These are phyloP conservation scores for Serendipita sp. DNA, from an alignment of 768 basidiomycete genomes.

Conservation along the genomic window DNA sequence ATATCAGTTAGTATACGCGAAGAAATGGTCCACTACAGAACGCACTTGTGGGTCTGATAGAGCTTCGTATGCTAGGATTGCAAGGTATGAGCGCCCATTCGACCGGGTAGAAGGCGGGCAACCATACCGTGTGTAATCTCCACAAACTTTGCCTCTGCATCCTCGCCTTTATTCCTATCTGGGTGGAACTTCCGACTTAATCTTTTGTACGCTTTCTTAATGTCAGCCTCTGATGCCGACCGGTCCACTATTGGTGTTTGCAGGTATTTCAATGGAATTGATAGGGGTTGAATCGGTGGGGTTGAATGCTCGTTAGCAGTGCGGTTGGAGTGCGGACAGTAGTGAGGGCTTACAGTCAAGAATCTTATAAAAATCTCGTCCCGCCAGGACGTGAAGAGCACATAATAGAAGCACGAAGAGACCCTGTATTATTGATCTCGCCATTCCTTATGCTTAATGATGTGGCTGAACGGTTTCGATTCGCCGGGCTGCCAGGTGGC, in stretches of 20 bases:
- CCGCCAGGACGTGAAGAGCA: slow-evolving; percentile 23
- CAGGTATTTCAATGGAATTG: slow-evolving; percentile 9
- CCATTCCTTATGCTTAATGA: background rate
- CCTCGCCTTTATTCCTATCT: slow-evolving; percentile 83
- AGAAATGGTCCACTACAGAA: background rate
- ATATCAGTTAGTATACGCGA: background rate
- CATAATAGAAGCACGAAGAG: slow-evolving; percentile 21
- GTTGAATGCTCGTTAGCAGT: slow-evolving; percentile 6
- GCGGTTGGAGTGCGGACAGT: slow-evolving; percentile 10
- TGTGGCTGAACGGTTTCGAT: background rate
- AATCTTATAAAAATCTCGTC: slow-evolving; percentile 66
- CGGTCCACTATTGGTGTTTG: slow-evolving; percentile 33
- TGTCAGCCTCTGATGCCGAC: slow-evolving; percentile 75
- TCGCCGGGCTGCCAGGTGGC: background rate
- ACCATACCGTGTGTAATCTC: slow-evolving; percentile 72
- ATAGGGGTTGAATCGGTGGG: slow-evolving; percentile 10
- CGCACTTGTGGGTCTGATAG: slow-evolving; percentile 69
- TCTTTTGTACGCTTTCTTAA: slow-evolving; percentile 82
- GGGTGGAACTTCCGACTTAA: slow-evolving; percentile 83
- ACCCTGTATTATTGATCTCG: background rate
- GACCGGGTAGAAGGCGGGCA: background rate
- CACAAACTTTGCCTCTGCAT: slow-evolving; percentile 73
- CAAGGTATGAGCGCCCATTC: slow-evolving; percentile 15
- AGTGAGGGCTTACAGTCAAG: slow-evolving; percentile 48
- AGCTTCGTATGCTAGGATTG: slow-evolving; percentile 66